Base-by-base conservation (phyloP, 306 rosid genomes). In the Cotoneaster glaucophyllus region DNA sequence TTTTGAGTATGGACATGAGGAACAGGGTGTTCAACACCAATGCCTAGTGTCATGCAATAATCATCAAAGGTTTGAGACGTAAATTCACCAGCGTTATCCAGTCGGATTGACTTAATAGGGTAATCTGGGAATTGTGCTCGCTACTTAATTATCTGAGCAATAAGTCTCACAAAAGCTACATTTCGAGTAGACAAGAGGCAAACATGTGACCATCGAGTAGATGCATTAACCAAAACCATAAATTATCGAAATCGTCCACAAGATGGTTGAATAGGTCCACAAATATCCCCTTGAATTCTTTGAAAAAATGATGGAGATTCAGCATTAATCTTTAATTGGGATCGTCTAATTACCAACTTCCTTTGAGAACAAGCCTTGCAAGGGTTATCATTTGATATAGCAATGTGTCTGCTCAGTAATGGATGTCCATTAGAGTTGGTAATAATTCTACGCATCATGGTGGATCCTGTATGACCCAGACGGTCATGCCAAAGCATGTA, bases 11-110 rank as follows among this genome's bases (percentile, higher is more conserved):
- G 57, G 19, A 26, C 32, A 61, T 73, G 77, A 61, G 32, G 41
- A 21, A 52, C 39, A 8, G 10, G 73, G 28, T 76, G 56, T 12
- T 76, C 58, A 65, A 76, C 15, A 21, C 11, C 24, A 29, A 75
- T 45, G 8, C 64, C 65, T 18, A 64, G 11, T 1, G 52, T 48
- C 75, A 53, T 52, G 45, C 75, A 71, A 4, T 71, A 53, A 53
- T 71, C 26, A 71, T 34, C 39, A 34, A 73, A 73, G 0, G 64
- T 8, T 57, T 57, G 76, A 11, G 76, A 73, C 4, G 76, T 57
- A 39, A 73, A 73, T 31, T 73, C 76, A 4, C 48, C 8, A 52
- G 39, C 67, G 37, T 73, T 73, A 15, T 74, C 64, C 11, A 62
- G 17, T n/a, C 25, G 52, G 34, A 73, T 61, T 10, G 68, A 73